Conservation (phyloP, 257 asterid species). For the Solanum gandarillasii region DNA sequence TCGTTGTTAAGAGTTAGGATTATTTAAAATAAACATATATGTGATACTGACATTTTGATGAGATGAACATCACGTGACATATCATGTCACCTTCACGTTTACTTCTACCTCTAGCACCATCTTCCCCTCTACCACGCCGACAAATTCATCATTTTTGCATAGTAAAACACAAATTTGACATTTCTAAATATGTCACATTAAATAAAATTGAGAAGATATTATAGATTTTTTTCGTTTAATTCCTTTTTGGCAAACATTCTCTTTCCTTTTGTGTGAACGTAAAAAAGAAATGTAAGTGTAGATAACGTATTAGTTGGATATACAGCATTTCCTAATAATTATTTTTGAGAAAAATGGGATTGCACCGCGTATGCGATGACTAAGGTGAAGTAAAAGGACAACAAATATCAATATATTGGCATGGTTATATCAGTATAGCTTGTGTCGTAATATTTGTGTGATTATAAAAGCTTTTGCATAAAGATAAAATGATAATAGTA, state of each 20-base stretch:
- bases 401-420: neutral
- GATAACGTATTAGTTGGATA: neutral
- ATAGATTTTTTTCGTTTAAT: neutral
- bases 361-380: neutral
- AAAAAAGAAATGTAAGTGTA: neutral
- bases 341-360: neutral
- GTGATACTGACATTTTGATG: neutral
- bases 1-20: neutral
- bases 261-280: neutral
- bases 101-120: neutral
- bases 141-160: neutral
- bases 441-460: neutral
- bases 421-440: neutral
- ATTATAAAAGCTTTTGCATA: neutral
- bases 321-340: neutral
- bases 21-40: neutral
- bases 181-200: neutral
- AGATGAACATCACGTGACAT: neutral
- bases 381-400: neutral
- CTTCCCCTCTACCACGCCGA: neutral
- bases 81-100: neutral
- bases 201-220: neutral
- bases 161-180: neutral
- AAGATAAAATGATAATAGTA: neutral
- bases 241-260: neutral